phyloP scores from a whole-genome alignment of 1,284 basidiomycete species.

The Cryptococcus jaspeensis region DNA sequence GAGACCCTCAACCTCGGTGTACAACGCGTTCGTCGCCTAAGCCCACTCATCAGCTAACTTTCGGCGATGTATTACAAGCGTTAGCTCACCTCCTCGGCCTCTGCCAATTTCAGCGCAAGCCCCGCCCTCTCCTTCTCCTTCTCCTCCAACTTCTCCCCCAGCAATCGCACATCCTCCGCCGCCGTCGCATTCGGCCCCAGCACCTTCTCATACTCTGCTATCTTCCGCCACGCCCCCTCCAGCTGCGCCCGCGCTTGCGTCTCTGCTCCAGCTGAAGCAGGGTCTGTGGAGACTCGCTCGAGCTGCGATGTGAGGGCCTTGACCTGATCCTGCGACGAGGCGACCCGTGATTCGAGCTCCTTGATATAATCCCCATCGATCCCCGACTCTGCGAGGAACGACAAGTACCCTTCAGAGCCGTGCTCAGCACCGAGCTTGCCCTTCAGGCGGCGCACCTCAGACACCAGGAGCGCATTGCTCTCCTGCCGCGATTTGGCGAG shows the following conservation, averaged over 20 bases:
- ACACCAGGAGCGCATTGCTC: constrained; percentile 69
- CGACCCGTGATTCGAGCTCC: constrained; percentile 61
- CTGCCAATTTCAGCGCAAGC: constrained; percentile 55
- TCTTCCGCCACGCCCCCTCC: constrained; percentile 44
- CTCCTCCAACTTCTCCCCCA: constrained; percentile 60
- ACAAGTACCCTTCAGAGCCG: constrained; percentile 69
- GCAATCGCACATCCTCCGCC: constrained; percentile 55
- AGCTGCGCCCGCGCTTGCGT: constrained; percentile 27
- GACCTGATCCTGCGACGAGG: constrained; percentile 43
- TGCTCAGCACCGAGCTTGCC: constrained; percentile 71
- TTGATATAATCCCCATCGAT: constrained; percentile 65
- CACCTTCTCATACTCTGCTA: constrained; percentile 63
- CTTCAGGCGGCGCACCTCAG: constrained; percentile 73
- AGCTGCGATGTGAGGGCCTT: constrained; percentile 23
- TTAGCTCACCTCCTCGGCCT: constrained; percentile 52
- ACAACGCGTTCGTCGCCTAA: constrained; percentile 73
- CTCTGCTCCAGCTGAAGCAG: constrained; percentile 17
- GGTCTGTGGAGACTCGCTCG: constrained; percentile 21
- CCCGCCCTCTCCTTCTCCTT: constrained; percentile 65
- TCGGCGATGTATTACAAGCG: background rate
- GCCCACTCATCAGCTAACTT: background rate
- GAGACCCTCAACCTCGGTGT: constrained; percentile 80
- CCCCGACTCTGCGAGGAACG: constrained; percentile 64
- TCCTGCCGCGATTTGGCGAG: constrained; percentile 73
- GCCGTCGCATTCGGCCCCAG: constrained; percentile 60